Conservation (phyloP, 768 basidiomycete genomes). For the Pleurotus platypus region DNA sequence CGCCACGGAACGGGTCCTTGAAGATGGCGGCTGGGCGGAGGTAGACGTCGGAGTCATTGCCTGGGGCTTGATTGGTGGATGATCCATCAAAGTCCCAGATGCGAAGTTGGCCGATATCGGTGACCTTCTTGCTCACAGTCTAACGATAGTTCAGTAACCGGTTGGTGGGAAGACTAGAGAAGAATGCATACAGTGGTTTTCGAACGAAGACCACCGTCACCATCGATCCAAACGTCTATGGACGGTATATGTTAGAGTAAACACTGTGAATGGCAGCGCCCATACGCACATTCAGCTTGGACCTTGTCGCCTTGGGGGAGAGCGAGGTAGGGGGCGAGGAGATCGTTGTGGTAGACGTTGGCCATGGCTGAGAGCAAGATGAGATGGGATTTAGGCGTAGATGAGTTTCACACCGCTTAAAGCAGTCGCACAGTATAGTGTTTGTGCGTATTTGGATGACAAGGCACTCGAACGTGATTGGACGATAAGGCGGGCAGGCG, state of each 20-base stretch:
- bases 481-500: constrained; percentile 1
- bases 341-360: constrained; percentile 67
- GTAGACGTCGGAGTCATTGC: constrained; percentile 94
- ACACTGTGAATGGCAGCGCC: constrained; percentile 13
- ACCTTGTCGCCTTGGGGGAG: constrained; percentile 89
- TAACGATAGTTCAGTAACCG: constrained; percentile 23
- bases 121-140: constrained; percentile 87
- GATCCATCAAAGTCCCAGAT: constrained; percentile 99
- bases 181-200: constrained; percentile 80
- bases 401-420: background rate
- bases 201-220: constrained; percentile 88
- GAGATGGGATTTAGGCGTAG: constrained; percentile 16
- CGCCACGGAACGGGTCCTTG: constrained; percentile 99
- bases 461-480: constrained; percentile 6
- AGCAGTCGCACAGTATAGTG: constrained; percentile 1
- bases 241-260: constrained; percentile 12
- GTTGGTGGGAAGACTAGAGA: constrained; percentile 8
- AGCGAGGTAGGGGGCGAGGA: constrained; percentile 86
- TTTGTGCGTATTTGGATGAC: background rate
- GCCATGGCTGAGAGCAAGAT: constrained; percentile 24
- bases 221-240: constrained; percentile 97
- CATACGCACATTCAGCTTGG: constrained; percentile 85
- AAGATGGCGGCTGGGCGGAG: constrained; percentile 96
- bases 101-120: constrained; percentile 86
- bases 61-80: constrained; percentile 96